These are phyloP conservation scores for Endotrypanum monterogeii DNA, from an alignment of 208 protist species.

Conservation along the genomic window DNA sequence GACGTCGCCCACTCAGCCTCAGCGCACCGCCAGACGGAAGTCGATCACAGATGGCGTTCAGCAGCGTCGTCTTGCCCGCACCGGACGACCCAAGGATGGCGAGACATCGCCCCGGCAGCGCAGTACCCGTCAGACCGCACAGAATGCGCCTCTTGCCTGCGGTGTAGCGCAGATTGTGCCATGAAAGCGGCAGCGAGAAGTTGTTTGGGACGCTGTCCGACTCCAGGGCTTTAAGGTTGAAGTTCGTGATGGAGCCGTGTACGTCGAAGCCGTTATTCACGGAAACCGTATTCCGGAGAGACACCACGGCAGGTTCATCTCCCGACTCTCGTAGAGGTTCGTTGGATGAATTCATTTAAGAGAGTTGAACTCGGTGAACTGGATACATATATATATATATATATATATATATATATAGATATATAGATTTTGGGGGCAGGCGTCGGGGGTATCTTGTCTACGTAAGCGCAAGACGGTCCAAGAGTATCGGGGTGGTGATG, in stretches of 20 bases:
- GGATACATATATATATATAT: too few species aligned
- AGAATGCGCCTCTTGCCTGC: conserved; percentile 56
- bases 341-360: too few species aligned
- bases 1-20: conserved; percentile 50
- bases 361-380: too few species aligned
- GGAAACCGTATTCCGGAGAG: not conserved
- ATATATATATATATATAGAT: too few species aligned
- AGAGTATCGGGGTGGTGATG: too few species aligned
- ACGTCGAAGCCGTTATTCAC: conserved; percentile 21
- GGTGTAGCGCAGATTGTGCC: conserved; percentile 74
- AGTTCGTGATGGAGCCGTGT: conserved; percentile 53
- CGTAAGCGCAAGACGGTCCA: too few species aligned
- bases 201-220: conserved; percentile 30
- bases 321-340: too few species aligned
- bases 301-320: too few species aligned
- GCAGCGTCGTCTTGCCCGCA: conserved; percentile 73
- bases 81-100: conserved; percentile 85
- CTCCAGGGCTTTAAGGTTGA: conserved; percentile 33
- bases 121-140: conserved; percentile 65
- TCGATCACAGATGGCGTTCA: conserved; percentile 80
- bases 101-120: conserved; percentile 69
- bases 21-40: conserved; percentile 40
- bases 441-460: too few species aligned
- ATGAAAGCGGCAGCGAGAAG: conserved; percentile 71
- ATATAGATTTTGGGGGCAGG: too few species aligned